Conservation (phyloP, 441 rosid genomes). For the Lepidium campestre region DNA sequence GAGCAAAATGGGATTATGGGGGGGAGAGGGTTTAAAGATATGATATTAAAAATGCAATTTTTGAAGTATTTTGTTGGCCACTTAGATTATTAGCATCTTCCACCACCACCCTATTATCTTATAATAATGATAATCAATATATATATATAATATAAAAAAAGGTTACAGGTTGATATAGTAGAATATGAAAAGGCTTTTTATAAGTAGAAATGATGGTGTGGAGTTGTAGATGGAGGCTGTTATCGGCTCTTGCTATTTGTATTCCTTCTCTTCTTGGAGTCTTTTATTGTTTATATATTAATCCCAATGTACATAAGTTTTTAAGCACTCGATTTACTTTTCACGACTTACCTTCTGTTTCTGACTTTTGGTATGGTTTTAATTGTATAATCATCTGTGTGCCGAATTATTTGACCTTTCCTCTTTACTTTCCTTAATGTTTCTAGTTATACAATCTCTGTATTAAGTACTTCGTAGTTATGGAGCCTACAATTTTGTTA, state of each 20-base stretch:
- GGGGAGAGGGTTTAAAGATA: background rate
- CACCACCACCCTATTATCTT: conserved; percentile 18
- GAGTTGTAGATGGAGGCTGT: conserved; percentile 27
- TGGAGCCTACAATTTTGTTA: too few relatives aligned
- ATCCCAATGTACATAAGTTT: conserved; percentile 24
- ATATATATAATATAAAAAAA: conserved; percentile 14
- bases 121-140: conserved; percentile 15
- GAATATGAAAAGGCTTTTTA: conserved; percentile 10
- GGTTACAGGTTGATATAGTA: conserved; percentile 16
- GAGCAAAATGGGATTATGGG: conserved; percentile 1
- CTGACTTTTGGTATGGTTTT: background rate
- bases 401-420: too few relatives aligned
- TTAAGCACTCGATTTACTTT: background rate
- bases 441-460: too few relatives aligned
- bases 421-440: too few relatives aligned
- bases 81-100: conserved; percentile 25
- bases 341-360: background rate
- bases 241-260: conserved; percentile 17
- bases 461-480: too few relatives aligned
- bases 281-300: conserved; percentile 24
- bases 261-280: background rate
- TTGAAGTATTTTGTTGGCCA: conserved; percentile 26
- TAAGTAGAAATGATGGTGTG: conserved; percentile 27
- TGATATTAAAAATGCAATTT: conserved; percentile 24
- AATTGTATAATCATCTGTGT: too few relatives aligned